These are phyloP conservation scores for Magnaporthiopsis poae DNA, from an alignment of 2,329 filamentous ascomycete genomes.

Conservation along the genomic window DNA sequence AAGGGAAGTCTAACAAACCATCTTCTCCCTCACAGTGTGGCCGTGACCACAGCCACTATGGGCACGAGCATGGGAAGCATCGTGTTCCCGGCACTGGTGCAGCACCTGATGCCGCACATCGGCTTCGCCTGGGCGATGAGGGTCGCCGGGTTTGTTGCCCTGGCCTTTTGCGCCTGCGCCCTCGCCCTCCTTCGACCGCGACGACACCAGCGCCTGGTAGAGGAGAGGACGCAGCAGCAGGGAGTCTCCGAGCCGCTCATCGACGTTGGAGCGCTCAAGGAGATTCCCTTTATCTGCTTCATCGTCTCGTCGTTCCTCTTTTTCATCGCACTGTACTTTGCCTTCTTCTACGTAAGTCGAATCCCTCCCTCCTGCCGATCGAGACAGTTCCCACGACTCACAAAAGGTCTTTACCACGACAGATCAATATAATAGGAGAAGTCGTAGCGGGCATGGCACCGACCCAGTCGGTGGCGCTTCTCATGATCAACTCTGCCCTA, in stretches of 20 bases:
- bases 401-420: not conserved
- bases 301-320: conserved; percentile 28
- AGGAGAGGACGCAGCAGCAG: conserved; percentile 24
- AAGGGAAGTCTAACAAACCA: not conserved
- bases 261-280: conserved; percentile 40
- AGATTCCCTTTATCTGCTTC: conserved; percentile 34
- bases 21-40: conserved; percentile 25
- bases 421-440: conserved; percentile 23
- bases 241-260: conserved; percentile 36
- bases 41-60: conserved; percentile 48
- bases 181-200: conserved; percentile 35
- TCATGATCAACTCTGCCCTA: conserved; percentile 48
- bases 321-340: conserved; percentile 45
- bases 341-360: conserved; percentile 36
- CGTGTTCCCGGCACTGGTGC: conserved; percentile 49
- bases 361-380: not conserved
- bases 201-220: not conserved
- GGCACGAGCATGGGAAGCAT: conserved; percentile 54
- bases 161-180: conserved; percentile 33
- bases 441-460: conserved; percentile 35
- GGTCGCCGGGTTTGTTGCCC: conserved; percentile 48
- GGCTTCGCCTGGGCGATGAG: conserved; percentile 59
- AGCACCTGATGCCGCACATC: conserved; percentile 48
- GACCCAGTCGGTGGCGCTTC: conserved; percentile 40
- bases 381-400: too few species aligned